Evolutionary conservation across 352 stramenopile genomes (phyloP), one percentile per base, ranked within the genome.

Genomic region (Phytophthora sansomeana): DNA sequence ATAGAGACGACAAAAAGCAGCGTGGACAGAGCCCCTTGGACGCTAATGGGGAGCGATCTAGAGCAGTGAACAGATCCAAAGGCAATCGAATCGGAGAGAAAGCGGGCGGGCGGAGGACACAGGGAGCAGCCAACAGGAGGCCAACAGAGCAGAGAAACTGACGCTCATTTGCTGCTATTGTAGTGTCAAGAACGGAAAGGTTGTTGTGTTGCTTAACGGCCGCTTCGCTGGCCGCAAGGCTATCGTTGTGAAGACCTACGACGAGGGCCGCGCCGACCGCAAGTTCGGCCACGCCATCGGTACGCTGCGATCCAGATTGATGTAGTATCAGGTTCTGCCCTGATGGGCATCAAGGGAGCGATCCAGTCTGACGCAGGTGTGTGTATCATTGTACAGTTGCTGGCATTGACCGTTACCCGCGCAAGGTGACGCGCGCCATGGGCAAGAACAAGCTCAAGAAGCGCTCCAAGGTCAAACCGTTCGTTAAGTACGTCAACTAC

Each of bases 401-500:
- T 38, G 97, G 97, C 67, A 97, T 99, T 77, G 92, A 98, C 79
- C 90, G 93, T 57, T 96, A 96, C 76, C 97, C 97, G 48, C 93
- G 96, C 70, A 99, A 99, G 91, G 94, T 99, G 67, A 99, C 97
- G 42, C 95, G 95, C 70, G 74, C 85, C 48, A 99, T 99, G 98
- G 78, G 87, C 84, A 97, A 95, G 86, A 96, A 95, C 75, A 99
- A 99, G 91, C 88, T 99, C 44, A 91, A 97, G 74, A 99, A 99
- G 90, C 85, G 95, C 77, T 96, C 92, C 26, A 98, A 98, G 83
- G 91, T 99, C 59, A 99, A 99, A 87, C 97, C 97, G 46, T 99
- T 99, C 81, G 87, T 99, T 53, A 99, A 99, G 89, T 98, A 98
- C 86, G 89, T 99, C 69, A 99, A 99, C 91, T 98, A 98, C 81